Percentiles rank a stretch among this genome's conserved stretches.
Conservation (phyloP, 768 basidiomycete genomes). For the Suillus americanus region DNA sequence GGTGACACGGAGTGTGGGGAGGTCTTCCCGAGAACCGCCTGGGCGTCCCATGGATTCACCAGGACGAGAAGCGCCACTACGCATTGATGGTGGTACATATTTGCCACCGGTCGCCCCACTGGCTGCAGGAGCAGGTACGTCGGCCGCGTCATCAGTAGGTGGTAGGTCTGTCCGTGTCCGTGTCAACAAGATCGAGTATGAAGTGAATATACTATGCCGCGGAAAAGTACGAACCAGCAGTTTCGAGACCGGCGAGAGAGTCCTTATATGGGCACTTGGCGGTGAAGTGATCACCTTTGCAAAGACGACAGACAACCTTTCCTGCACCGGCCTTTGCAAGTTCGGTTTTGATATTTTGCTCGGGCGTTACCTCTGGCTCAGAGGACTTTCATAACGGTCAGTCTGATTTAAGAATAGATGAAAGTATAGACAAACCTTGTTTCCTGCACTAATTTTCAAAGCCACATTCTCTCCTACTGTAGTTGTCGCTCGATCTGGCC, state of each 20-base stretch:
- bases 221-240: conserved; percentile 41
- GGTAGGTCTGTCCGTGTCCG: conserved; percentile 34
- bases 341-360: conserved; percentile 64
- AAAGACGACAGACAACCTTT: conserved; percentile 89
- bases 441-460: conserved; percentile 62
- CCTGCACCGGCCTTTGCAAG: conserved; percentile 76
- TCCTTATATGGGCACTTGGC: conserved; percentile 99
- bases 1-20: conserved; percentile 95
- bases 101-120: conserved; percentile 59
- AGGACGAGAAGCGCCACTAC: conserved; percentile 61
- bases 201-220: neutral
- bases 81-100: conserved; percentile 94
- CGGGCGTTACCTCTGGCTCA: conserved; percentile 68
- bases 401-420: neutral
- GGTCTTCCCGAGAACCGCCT: conserved; percentile 74
- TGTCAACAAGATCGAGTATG: neutral
- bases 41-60: conserved; percentile 71
- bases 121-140: conserved; percentile 26
- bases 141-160: conserved; percentile 35
- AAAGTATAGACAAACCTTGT: conserved; percentile 46
- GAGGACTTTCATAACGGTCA: conserved; percentile 37
- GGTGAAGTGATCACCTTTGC: conserved; percentile 97
- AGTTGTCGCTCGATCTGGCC: conserved; percentile 91
- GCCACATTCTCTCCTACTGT: conserved; percentile 79
- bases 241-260: conserved; percentile 76